Evolutionary conservation across 1,139 yeast genomes (phyloP), one percentile per base, ranked within the genome.

Genomic region (Kurtzmaniella quercitrusa): DNA sequence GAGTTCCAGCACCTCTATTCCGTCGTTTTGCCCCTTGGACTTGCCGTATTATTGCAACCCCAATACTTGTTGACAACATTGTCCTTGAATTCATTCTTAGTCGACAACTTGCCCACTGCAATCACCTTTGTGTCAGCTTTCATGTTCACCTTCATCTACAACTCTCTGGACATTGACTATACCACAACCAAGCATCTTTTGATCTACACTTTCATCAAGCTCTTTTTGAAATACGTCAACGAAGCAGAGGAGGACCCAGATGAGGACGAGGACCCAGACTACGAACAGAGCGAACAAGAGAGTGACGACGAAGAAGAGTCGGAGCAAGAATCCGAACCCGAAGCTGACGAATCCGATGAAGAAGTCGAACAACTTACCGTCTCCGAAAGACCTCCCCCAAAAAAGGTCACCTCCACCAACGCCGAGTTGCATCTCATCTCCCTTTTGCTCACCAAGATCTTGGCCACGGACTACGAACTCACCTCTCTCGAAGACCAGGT

Each of bases 1-100:
- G 73, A 68, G 41, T 73, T 72, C 51, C 67, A 71, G 49, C 56
- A 63, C 45, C 41, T 72, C 12, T 68, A 69, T 51, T 57, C 72
- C 21, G 49, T 67, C 6, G 47, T 68, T 25, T 49, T 73, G 8
- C 75, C 77, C 1, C 53, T 62, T 39, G 53, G 58, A 15, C 50
- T 65, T 17, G 51, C 53, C 41, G 46, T 63, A 24, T 46, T 63
- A 25, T 55, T 57, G 43, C 49, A 56, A 24, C 53, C 58, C 17
- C 50, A 53, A 17, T 60, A 62, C 51, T 56, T 69, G 44, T 54
- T 66, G 45, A 56, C 59, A 18, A 70, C 66, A 48, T 57, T 71
- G 49, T 56, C 70, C 6, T 58, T 67, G 45, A 71, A 70, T 49
- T 70, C 70, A 51, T 68, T 63, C 41, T 48, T 62, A n/a, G 54